Base-by-base conservation (phyloP, 2,329 filamentous ascomycete genomes). In the Ilyonectria robusta region DNA sequence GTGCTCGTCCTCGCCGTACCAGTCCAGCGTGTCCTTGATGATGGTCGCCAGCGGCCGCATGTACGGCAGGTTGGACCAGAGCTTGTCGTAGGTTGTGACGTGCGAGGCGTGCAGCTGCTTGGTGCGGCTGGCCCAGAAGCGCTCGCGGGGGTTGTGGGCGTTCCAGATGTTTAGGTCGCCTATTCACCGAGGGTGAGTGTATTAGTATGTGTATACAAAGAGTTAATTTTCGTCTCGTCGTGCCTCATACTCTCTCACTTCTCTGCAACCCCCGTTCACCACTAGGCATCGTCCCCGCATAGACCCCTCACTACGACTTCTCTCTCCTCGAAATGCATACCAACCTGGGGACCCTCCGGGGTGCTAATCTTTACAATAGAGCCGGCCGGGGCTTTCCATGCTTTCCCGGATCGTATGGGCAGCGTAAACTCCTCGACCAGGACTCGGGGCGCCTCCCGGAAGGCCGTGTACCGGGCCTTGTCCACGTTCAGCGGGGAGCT, bases 111-210 rank as follows among this genome's bases (percentile, higher is more conserved):
- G 92, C 19, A 97, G 86, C 78, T 97, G 93, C 65, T 91, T 87
- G 13, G 93, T 96, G 42, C 94, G 88, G 1, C 89, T 85, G 1
- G 94, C 93, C 94, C 93, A 97, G 83, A 97, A 94, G 47, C 90
- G 86, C 78, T 97, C 94, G 15, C 93, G 88, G 0, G 93, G 92
- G 78, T 96, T 94, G 69, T 90, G 82, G 6, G 86, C 84, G 73
- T 92, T 93, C 92, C 93, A 97, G 73, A 96, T 87, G 78, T 97
- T 97, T 19, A 96, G 82, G 74, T 96, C 94, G 60, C 93, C 92
- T 81, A 51, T 23, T 13, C 1, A 23, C 42, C 42, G 55, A n/a
- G 66, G 17, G 23, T 9, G 17, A 4, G 13, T 31, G 1, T 26
- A 44, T 70, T 59, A 70, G 63, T 40, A 13, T 66, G 59, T 44